Evolutionary conservation across 345 rosid genomes (phyloP).

Genomic region (Salix caprea): DNA sequence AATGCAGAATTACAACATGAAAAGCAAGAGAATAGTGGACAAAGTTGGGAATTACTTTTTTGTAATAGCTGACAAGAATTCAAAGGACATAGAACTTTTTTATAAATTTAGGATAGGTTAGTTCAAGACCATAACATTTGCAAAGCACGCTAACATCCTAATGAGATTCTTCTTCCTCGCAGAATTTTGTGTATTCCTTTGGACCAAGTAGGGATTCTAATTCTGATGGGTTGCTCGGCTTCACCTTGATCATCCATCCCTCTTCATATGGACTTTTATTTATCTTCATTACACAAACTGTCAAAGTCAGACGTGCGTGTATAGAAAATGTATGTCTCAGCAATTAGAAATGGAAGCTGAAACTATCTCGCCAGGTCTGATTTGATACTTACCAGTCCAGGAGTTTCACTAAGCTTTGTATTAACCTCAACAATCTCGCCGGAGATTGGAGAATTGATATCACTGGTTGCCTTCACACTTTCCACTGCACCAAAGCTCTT

Average conservation of each 20-base stretch:
- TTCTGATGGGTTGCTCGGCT: slow-evolving; percentile 76
- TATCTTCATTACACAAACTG: slow-evolving; percentile 37
- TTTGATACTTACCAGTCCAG: slow-evolving; percentile 56
- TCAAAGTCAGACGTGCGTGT: neutral
- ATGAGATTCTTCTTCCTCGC: slow-evolving; percentile 93
- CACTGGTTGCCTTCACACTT: slow-evolving; percentile 96
- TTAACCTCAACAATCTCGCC: slow-evolving; percentile 83
- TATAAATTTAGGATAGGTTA: neutral
- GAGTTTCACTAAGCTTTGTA: slow-evolving; percentile 59
- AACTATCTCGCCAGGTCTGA: neutral
- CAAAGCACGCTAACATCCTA: slow-evolving; percentile 20
- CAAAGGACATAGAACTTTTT: neutral
- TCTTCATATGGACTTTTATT: slow-evolving; percentile 84
- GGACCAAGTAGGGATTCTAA: slow-evolving; percentile 70
- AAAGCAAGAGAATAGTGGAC: neutral
- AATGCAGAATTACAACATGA: neutral
- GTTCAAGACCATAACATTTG: neutral
- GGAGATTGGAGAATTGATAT: slow-evolving; percentile 77
- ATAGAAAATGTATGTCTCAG: neutral
- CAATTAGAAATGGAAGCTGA: neutral
- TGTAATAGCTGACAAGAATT: neutral
- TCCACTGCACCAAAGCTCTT: slow-evolving; percentile 84
- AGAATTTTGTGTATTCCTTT: slow-evolving; percentile 77
- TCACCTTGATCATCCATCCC: slow-evolving; percentile 98
- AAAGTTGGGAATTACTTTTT: neutral